These are phyloP conservation scores for Boletus pseudopeckii DNA, from an alignment of 768 basidiomycete species.

Conservation along the genomic window DNA sequence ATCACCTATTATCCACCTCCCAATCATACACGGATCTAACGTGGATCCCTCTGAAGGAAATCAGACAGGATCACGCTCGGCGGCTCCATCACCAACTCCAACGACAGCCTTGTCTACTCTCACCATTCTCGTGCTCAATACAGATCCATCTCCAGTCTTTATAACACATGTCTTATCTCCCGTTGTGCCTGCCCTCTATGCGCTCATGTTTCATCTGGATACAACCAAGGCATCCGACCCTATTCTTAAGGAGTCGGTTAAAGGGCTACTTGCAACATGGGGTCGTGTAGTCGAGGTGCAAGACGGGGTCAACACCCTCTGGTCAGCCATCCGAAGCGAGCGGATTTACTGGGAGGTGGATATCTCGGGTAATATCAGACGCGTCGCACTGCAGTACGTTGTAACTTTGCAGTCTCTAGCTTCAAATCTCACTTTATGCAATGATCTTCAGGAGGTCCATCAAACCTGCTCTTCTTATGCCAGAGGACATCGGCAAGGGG, in stretches of 20 bases:
- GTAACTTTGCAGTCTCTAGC: neutral
- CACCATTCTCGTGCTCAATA: slow-evolving; percentile 60
- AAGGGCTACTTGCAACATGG: slow-evolving; percentile 69
- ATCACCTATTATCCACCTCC: slow-evolving; percentile 49
- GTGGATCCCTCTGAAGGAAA: neutral
- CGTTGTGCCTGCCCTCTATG: slow-evolving; percentile 63
- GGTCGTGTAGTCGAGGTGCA: slow-evolving; percentile 55
- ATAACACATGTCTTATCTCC: slow-evolving; percentile 65
- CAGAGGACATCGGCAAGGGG: slow-evolving; percentile 42
- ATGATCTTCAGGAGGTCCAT: slow-evolving; percentile 17
- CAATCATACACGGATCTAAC: slow-evolving; percentile 36
- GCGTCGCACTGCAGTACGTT: slow-evolving; percentile 41
- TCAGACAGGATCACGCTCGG: neutral
- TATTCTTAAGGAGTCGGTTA: slow-evolving; percentile 52
- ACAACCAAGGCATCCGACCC: slow-evolving; percentile 62
- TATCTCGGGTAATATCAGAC: slow-evolving; percentile 49
- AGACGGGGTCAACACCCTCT: slow-evolving; percentile 55
- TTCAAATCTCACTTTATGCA: neutral
- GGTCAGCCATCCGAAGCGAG: slow-evolving; percentile 53
- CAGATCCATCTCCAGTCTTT: slow-evolving; percentile 73
- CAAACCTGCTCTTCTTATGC: slow-evolving; percentile 47
- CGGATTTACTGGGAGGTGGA: slow-evolving; percentile 55
- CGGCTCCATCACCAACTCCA: slow-evolving; percentile 23
- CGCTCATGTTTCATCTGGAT: slow-evolving; percentile 54
- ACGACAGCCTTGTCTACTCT: slow-evolving; percentile 48